Percentiles rank a stretch among this genome's conserved stretches.
These are phyloP conservation scores for Auricularia cornea DNA, from an alignment of 768 basidiomycete species.

Conservation along the genomic window DNA sequence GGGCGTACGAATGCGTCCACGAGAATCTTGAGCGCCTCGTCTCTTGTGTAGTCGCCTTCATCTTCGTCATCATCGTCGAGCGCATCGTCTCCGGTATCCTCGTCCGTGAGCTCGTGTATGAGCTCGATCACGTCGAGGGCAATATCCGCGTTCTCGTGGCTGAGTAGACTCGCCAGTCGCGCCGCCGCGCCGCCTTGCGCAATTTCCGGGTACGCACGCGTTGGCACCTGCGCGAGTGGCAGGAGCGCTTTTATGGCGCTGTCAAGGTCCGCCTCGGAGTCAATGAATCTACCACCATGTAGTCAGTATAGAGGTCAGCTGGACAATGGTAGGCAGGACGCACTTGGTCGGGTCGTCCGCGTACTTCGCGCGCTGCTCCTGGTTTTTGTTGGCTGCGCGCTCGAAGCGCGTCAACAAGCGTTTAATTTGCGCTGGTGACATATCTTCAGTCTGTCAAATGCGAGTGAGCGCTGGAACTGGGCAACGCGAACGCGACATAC, in stretches of 20 bases:
- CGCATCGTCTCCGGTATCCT: constrained; percentile 79
- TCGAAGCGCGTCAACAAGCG: constrained; percentile 75
- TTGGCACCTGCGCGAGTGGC: constrained; percentile 80
- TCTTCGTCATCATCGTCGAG: constrained; percentile 52
- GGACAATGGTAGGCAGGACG: constrained; percentile 11
- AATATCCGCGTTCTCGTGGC: constrained; percentile 95
- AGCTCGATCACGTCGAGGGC: constrained; percentile 92
- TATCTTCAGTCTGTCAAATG: constrained; percentile 33
- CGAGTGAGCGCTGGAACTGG: constrained; percentile 1
- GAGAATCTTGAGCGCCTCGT: constrained; percentile 64
- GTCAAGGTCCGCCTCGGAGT: constrained; percentile 95
- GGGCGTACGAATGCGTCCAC: constrained; percentile 65
- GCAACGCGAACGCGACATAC: constrained; percentile 18
- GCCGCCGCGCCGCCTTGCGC: constrained; percentile 64
- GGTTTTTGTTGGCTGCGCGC: constrained; percentile 86
- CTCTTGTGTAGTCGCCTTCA: constrained; percentile 47
- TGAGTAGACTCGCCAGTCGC: constrained; percentile 75
- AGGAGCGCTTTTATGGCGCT: constrained; percentile 75
- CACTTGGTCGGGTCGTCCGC: constrained; percentile 89
- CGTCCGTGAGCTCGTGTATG: constrained; percentile 90
- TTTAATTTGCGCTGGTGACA: constrained; percentile 64
- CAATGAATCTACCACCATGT: constrained; percentile 72
- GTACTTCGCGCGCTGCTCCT: constrained; percentile 93
- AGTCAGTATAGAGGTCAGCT: not conserved
- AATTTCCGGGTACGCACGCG: constrained; percentile 82